phyloP scores from a whole-genome alignment of 2,329 filamentous ascomycete species.

The Colletotrichum godetiae region DNA sequence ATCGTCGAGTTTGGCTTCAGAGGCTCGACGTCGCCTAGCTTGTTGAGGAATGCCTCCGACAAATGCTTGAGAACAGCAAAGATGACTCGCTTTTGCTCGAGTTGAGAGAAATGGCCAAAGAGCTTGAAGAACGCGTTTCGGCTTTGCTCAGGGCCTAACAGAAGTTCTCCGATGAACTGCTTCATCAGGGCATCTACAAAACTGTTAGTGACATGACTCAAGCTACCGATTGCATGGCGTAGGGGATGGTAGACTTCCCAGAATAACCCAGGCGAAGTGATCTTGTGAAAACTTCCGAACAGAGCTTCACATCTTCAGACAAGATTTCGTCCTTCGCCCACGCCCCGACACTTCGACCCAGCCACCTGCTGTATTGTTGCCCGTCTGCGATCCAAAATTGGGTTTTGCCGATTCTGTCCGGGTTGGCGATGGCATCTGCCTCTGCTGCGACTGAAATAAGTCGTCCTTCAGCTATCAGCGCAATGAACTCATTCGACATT shows the following conservation, averaged over 20 bases:
- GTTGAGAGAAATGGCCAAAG: constrained; percentile 50
- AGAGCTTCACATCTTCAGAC: constrained; percentile 52
- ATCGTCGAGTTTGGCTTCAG: constrained; percentile 49
- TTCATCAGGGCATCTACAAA: constrained; percentile 55
- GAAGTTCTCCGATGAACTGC: constrained; percentile 48
- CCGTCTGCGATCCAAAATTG: constrained; percentile 73
- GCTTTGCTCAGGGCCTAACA: constrained; percentile 45
- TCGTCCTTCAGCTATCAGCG: constrained; percentile 60
- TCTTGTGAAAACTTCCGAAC: constrained; percentile 64
- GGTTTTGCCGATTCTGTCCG: constrained; percentile 41
- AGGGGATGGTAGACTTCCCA: constrained; percentile 58
- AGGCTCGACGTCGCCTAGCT: constrained; percentile 44
- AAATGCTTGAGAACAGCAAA: constrained; percentile 55
- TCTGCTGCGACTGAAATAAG: constrained; percentile 65
- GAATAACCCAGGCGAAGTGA: constrained; percentile 78
- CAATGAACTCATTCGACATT: constrained; percentile 56
- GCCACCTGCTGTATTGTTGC: constrained; percentile 75
- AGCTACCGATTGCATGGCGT: constrained; percentile 32
- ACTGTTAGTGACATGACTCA: background rate
- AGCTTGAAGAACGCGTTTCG: constrained; percentile 43
- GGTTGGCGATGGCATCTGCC: constrained; percentile 62
- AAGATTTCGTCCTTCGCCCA: constrained; percentile 49
- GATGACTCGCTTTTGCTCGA: constrained; percentile 58
- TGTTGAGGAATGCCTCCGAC: constrained; percentile 56
- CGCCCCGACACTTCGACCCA: constrained; percentile 71